Percentiles rank a stretch among this genome's conserved stretches.
Conservation (phyloP, 2,329 filamentous ascomycete species). For the Colletotrichum brevisporum region DNA sequence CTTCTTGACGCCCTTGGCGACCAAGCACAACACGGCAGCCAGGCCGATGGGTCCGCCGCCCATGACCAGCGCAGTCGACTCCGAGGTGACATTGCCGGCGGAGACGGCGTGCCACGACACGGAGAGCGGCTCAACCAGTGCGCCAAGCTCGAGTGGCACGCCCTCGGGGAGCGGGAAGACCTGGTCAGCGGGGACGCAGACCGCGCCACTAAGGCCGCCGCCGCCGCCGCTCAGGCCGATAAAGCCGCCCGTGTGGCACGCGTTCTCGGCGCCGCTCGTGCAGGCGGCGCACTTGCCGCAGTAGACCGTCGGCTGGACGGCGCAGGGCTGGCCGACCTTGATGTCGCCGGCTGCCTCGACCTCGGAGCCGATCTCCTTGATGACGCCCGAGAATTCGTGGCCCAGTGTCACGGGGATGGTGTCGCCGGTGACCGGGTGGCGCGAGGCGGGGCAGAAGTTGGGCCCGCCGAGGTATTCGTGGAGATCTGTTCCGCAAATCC, state of each 20-base stretch:
- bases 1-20: constrained; percentile 63
- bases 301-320: constrained; percentile 70
- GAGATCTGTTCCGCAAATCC: constrained; percentile 53
- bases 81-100: constrained; percentile 48
- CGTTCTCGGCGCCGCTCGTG: constrained; percentile 52
- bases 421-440: constrained; percentile 70
- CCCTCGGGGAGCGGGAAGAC: constrained; percentile 64
- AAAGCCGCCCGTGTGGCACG: constrained; percentile 59
- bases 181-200: constrained; percentile 62
- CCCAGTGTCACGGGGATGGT: constrained; percentile 71
- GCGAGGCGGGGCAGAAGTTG: constrained; percentile 50
- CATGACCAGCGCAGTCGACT: constrained; percentile 66
- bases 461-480: constrained; percentile 51
- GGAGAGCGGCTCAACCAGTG: constrained; percentile 73
- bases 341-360: constrained; percentile 47
- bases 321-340: constrained; percentile 67
- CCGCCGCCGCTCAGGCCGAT: constrained; percentile 57
- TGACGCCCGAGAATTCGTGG: constrained; percentile 73
- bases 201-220: constrained; percentile 67
- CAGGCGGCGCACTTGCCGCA: constrained; percentile 70
- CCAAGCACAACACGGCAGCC: constrained; percentile 70
- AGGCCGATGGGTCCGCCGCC: constrained; percentile 76
- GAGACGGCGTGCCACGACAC: constrained; percentile 75
- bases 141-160: constrained; percentile 66
- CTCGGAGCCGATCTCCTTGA: constrained; percentile 62